Evolutionary conservation across 108 stramenopile genomes (phyloP), one percentile per base, ranked within the genome.

Genomic region (Nitzschia sp.): DNA sequence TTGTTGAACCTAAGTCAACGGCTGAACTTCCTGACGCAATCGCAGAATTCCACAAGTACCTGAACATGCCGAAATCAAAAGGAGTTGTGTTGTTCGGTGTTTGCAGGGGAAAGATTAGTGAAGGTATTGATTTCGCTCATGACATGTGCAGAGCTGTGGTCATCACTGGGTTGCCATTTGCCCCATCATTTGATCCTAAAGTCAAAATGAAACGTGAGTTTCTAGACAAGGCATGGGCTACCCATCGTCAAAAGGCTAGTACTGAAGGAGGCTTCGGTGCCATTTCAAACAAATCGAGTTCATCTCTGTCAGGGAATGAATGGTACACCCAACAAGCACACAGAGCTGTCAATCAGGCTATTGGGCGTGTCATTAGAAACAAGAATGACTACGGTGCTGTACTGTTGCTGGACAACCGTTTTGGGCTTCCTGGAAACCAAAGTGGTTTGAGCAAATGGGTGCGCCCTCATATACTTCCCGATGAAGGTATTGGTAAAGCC

Each of bases 321-420:
- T 99, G 99, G 99, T 99, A 99, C 78, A 81, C 79, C 21, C 97
- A 98, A 53, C 95, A 96, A 72, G 99, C 97, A 6, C 87, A 92
- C 53, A 82, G 97, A 3, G 97, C 98, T 46, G 97, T 98, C 21
- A 99, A 99, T 70, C 99, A 99, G 72, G 98, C 97, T 10, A 75
- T 99, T 37, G 99, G 99, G 0, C 81, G 99, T 19, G 97, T 97
- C 0, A 96, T 99, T 71, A 96, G 99, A n/a, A 98, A 98, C 79
- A 73, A 82, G 20, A 62, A 68, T n/a, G 99, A 99, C 70, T 99
- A 87, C 64, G 99, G 98, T 25, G 92, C 95, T 34, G 91, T 99
- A 1, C 72, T 99, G 9, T 75, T 99, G 46, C 80, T 95, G 19
- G 99, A 99, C 70, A 82, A 86, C 63, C 86, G 99, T 11, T 99